Base-by-base conservation (phyloP, 2,329 filamentous ascomycete genomes). In the Clarireedia sp. region DNA sequence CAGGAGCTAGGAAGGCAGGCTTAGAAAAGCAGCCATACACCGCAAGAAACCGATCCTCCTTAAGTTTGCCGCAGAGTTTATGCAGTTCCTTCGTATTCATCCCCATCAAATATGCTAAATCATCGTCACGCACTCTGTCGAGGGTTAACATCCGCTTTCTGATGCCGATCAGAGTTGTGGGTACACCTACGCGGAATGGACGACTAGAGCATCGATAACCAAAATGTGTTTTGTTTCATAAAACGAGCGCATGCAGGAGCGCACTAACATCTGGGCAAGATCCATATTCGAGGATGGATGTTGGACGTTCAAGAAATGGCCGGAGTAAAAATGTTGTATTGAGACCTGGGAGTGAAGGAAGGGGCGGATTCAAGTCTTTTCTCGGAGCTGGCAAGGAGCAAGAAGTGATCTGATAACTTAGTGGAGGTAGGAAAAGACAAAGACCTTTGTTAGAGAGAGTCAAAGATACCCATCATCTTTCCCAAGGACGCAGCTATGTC, bases 81-180 rank as follows among this genome's bases (percentile, higher is more conserved):
- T 94, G 90, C 44, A 97, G 79, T 66, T 95, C 89, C 69, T 99
- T 97, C 41, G 85, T 85, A 69, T 96, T 92, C 73, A 95, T 90
- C 59, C 86, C 86, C 72, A 96, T 86, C 23, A 97, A 77, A 65
- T 90, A 86, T 44, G 89, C 87, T 59, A 99, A 78, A 67, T 99
- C 94, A 67, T 90, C 86, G 67, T 95, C 89, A 66, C 90, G 86
- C 57, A 97, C 78, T 54, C 81, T 83, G 66, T 64, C 59, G 61
- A 53, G 56, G 65, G 60, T 69, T 58, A 67, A 64, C 59, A 59
- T 64, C 43, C 47, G 54, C 26, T 59, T 59, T 54, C 50, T 48
- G 37, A 59, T 44, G 29, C 12, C 21, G 48, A 50, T 21, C 51
- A 55, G 8, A 21, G 36, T 19, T 44, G 44, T 45, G 40, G 59